phyloP scores from a whole-genome alignment of 2,329 filamentous ascomycete genomes.

The Cryoendolithus antarcticus region DNA sequence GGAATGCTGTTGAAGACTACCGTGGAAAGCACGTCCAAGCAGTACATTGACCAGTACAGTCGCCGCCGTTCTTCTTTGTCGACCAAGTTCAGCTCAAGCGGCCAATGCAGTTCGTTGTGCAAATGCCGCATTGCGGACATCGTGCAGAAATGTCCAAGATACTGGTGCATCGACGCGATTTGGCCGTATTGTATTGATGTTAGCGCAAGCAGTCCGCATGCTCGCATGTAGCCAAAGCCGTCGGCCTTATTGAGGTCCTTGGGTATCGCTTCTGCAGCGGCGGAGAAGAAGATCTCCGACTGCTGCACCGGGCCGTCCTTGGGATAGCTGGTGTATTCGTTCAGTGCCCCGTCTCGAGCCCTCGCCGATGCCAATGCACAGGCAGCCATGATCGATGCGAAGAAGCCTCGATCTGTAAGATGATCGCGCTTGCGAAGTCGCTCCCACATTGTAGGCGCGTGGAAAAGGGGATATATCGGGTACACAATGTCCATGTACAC shows the following conservation, averaged over 20 bases:
- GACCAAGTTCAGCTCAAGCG: conserved; percentile 29
- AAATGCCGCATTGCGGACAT: conserved; percentile 36
- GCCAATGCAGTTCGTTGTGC: conserved; percentile 45
- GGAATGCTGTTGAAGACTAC: conserved; percentile 40
- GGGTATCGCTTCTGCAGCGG: conserved; percentile 29
- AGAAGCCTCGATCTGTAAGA: conserved; percentile 30
- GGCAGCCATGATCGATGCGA: conserved; percentile 40
- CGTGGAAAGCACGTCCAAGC: conserved; percentile 42
- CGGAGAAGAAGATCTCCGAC: conserved; percentile 34
- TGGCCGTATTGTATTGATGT: conserved; percentile 41
- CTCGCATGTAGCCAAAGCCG: conserved; percentile 31
- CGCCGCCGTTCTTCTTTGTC: conserved; percentile 39
- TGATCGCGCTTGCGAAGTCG: conserved; percentile 33
- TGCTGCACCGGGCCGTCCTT: conserved; percentile 18
- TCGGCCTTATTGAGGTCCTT: conserved; percentile 25
- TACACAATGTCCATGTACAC: conserved; percentile 43
- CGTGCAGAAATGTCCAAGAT: conserved; percentile 39
- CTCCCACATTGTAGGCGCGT: conserved; percentile 32
- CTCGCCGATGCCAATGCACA: conserved; percentile 39
- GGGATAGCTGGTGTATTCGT: conserved; percentile 14
- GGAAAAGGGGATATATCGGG: conserved; percentile 42
- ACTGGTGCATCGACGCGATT: conserved; percentile 37
- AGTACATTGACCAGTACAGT: conserved; percentile 47
- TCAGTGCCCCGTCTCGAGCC: conserved; percentile 38
- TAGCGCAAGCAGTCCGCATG: conserved; percentile 38